Base-by-base conservation (phyloP, 495 filamentous ascomycete species). In the Astrothelium macrocarpum region DNA sequence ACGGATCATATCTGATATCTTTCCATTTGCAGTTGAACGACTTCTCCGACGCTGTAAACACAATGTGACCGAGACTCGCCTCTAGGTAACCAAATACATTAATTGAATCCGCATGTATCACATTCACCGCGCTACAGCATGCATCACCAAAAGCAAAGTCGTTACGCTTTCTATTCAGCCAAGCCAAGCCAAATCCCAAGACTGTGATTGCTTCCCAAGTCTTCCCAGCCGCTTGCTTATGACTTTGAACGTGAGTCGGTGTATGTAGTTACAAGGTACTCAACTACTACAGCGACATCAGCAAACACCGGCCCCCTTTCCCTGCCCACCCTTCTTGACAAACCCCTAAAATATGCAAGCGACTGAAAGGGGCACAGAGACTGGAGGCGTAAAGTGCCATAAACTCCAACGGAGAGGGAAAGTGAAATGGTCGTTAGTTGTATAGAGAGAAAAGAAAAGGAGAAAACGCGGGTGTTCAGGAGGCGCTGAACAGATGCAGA, bases 171-270 rank as follows among this genome's bases (percentile, higher is more conserved):
- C 16, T 3, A 28, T 29, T 56, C 25, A 56, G 49, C 25, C 45
- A 49, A 49, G 45, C 49, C 20, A 29, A 56, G 29, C 25, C 34
- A 39, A 39, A 39, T 39, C 34, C 25, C 23, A n/a, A 56, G 16
- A 56, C 12, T 49, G 12, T 20, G 49, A 56, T 56, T 56, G 49
- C 49, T 56, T 56, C 49, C 49, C 49, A 56, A 56, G 20, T 56
- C 49, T 56, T 56, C 20, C 49, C 49, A 56, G 26, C 25, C 2
- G 49, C 5, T 39, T 5, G n/a, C n/a, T 56, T 25, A 25, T 56
- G 49, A 56, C 25, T 29, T 9, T 56, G 49, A 4, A 29, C 5
- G 49, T 56, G 49, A 49, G 11, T 39, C 34, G 14, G 34, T 39
- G 34, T 39, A 39, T 14, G n/a, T n/a, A n/a, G n/a, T n/a, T n/a